Evolutionary conservation across 2,329 filamentous ascomycete genomes (phyloP).

Genomic region (Alternaria gaisen): DNA sequence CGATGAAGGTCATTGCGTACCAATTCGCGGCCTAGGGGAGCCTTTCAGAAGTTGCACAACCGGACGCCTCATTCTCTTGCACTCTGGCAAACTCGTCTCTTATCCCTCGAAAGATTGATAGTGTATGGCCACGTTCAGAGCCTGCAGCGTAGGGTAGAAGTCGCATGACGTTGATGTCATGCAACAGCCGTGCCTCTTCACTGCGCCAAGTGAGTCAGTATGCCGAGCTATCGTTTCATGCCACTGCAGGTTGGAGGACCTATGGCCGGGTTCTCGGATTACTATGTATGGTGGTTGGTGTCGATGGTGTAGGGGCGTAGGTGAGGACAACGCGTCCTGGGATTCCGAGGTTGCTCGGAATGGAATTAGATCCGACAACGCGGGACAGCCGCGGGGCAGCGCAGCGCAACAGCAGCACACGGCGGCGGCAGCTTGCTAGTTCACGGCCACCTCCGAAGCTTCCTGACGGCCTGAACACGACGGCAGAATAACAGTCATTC

Average conservation of each 20-base stretch:
- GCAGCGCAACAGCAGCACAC: background rate
- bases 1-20: background rate
- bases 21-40: background rate
- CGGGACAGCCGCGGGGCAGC: background rate
- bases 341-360: no score
- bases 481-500: background rate
- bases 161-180: background rate
- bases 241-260: background rate
- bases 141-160: background rate
- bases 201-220: background rate
- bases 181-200: background rate
- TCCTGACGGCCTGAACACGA: conserved; percentile 12
- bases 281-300: background rate
- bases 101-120: background rate
- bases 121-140: background rate
- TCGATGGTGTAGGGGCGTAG: background rate
- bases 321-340: background rate
- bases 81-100: background rate
- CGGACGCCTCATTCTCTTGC: background rate
- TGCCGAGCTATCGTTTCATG: background rate
- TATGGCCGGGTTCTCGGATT: background rate
- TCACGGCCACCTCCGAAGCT: conserved; percentile 35
- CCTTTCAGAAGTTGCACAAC: background rate
- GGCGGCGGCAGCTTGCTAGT: background rate
- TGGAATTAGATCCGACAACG: no score